These are phyloP conservation scores for Mortierella antarctica DNA, from an alignment of 192 early-diverging fungal species.

Conservation along the genomic window DNA sequence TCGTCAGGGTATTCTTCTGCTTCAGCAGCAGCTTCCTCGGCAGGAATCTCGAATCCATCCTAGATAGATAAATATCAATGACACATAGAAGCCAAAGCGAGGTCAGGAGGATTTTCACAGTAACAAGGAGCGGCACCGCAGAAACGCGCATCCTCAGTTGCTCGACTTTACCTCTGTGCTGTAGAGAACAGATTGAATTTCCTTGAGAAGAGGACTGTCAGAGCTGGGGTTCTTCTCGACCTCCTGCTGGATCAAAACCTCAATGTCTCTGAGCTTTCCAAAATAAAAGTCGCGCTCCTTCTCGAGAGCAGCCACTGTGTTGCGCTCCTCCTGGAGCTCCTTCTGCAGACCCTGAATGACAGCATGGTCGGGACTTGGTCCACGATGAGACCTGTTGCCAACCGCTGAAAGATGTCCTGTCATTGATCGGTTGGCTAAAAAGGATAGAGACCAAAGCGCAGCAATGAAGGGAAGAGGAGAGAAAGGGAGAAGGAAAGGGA, in stretches of 20 bases:
- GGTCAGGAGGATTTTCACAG: no score
- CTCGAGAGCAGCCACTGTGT: slow-evolving; percentile 90
- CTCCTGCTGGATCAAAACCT: slow-evolving; percentile 88
- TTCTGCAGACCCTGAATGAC: slow-evolving; percentile 80
- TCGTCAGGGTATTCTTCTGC: slow-evolving; percentile 68
- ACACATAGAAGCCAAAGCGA: not conserved
- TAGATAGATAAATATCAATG: slow-evolving; percentile 49
- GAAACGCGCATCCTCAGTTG: not conserved
- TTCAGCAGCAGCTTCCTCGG: slow-evolving; percentile 57
- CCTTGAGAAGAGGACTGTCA: slow-evolving; percentile 70
- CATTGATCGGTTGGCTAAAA: slow-evolving; percentile 46
- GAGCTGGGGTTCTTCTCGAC: slow-evolving; percentile 67
- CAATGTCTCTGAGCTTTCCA: slow-evolving; percentile 92
- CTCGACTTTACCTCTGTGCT: slow-evolving; percentile 74
- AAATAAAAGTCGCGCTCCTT: slow-evolving; percentile 99
- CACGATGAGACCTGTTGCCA: slow-evolving; percentile 37
- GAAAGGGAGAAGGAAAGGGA: not conserved
- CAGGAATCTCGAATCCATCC: slow-evolving; percentile 85
- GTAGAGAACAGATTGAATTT: slow-evolving; percentile 92
- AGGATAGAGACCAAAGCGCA: not conserved
- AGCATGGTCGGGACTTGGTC: slow-evolving; percentile 62
- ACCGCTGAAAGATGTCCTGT: slow-evolving; percentile 35
- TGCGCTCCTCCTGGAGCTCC: slow-evolving; percentile 84
- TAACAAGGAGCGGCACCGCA: no score
- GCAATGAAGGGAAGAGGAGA: slow-evolving; percentile 31